Base-by-base conservation (phyloP, 106 monocot species). In the Hemerocallis citrina region DNA sequence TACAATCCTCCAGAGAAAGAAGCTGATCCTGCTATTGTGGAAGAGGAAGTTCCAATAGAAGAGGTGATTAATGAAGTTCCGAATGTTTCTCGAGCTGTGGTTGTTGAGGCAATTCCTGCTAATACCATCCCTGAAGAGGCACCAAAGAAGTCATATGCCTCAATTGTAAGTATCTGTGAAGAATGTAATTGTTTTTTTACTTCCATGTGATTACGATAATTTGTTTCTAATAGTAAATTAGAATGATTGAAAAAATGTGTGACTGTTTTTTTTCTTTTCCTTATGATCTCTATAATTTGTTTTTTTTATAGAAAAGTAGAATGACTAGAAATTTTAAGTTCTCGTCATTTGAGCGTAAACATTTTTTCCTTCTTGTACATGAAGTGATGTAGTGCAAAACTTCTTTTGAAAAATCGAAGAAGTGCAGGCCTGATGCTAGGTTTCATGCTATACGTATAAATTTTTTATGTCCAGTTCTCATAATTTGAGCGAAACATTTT, bases 131-230 rank as follows among this genome's bases (percentile, higher is more conserved):
- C 68, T 17, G 82, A 84, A 54, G 83, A 85, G 69, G 74, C 71
- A 6, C 83, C 80, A 36, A 95, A 86, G 66, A 95, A 95, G 57
- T 95, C 95, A 3, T 95, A 90, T 76, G 95, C 95, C 70, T 95
- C 89, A 8, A 86, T 95, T 79, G 95, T 95, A 81, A 73, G 85
- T 76, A 9, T 49, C 27, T 60, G 43, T n/a, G 42, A 61, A 61
- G 23, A 57, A 57, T 9, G 7, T 34, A n/a, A 3, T 3, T 16
- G n/a, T 38, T 24, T 55, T 55, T 31, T 12, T 29, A 14, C n/a
- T 4, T 52, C 14, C 10, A 50, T 24, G 7, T 8, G 16, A 8
- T 50, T 50, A 25, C 2, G 7, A 38, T 15, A 55, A 55, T 31
- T 50, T 24, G 1, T 32, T 32, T 55, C 16, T 16, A 31, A n/a